Conservation (phyloP, 345 rosid species). For the Dipteronia dyeriana region DNA sequence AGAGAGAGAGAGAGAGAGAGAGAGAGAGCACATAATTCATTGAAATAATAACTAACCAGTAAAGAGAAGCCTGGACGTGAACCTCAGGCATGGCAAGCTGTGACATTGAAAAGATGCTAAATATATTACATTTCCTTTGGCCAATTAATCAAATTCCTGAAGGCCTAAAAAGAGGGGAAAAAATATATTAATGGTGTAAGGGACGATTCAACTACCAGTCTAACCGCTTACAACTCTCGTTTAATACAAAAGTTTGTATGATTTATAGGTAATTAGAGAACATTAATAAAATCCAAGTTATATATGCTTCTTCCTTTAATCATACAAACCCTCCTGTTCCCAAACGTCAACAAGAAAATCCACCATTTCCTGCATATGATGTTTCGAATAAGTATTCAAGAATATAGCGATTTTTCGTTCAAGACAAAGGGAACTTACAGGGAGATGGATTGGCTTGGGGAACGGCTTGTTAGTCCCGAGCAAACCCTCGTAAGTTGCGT, state of each 20-base stretch:
- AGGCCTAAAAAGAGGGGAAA: background rate
- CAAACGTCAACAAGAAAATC: constrained; percentile 63
- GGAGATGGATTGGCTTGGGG: constrained; percentile 63
- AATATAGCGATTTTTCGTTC: background rate
- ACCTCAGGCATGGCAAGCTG: background rate
- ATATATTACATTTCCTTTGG: background rate
- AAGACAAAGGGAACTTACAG: constrained; percentile 47
- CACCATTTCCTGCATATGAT: constrained; percentile 59
- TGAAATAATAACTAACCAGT: background rate
- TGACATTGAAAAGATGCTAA: background rate
- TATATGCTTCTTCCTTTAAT: constrained; percentile 33
- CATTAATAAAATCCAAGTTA: background rate
- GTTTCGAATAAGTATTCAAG: background rate
- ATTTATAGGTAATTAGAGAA: background rate
- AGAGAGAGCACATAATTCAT: background rate
- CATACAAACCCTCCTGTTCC: constrained; percentile 62
- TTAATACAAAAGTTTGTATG: background rate
- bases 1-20: no score
- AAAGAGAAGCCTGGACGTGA: background rate
- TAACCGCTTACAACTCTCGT: background rate
- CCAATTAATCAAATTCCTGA: background rate
- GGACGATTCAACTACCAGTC: background rate
- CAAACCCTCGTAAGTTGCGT: constrained; percentile 64
- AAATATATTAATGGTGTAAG: background rate
- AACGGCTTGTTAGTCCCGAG: constrained; percentile 62